Evolutionary conservation across 2,329 filamentous ascomycete species (phyloP).

Genomic region (Drechslerella coelobrocha): DNA sequence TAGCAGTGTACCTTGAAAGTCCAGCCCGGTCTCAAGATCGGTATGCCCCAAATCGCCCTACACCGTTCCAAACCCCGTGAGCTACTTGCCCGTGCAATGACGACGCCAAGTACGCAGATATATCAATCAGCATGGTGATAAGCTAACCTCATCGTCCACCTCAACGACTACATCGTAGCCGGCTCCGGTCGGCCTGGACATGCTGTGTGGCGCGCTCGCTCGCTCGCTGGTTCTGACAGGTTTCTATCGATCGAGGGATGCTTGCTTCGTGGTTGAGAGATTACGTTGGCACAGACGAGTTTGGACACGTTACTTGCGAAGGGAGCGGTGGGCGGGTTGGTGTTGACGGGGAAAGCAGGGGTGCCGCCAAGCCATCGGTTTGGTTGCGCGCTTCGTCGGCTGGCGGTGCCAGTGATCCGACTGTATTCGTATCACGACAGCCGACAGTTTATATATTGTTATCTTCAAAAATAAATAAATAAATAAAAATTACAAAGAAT

Average conservation of each 20-base stretch:
- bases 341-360: neutral
- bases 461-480: too few relatives aligned
- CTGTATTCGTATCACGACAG: too few relatives aligned
- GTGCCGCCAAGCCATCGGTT: too few relatives aligned
- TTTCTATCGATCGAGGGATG: too few relatives aligned
- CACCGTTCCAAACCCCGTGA: neutral
- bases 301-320: conserved; percentile 2
- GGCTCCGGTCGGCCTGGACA: conserved; percentile 72
- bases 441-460: too few relatives aligned
- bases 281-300: neutral
- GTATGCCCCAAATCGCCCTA: conserved; percentile 97
- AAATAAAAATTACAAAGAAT: too few relatives aligned
- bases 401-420: too few relatives aligned
- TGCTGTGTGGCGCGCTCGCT: conserved; percentile 48
- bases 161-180: conserved; percentile 99
- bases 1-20: conserved; percentile 89
- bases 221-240: conserved; percentile 22
- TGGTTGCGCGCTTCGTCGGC: too few relatives aligned
- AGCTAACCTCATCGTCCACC: conserved; percentile 83
- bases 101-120: neutral
- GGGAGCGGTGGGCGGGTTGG: neutral
- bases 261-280: too few relatives aligned
- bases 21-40: conserved; percentile 96
- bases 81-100: too few relatives aligned
- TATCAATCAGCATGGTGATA: conserved; percentile 4